A percentile compares a stretch with the other conserved stretches of the same genome.
phyloP scores from a whole-genome alignment of 352 stramenopile genomes.

The Globisporangium acanthophoron region DNA sequence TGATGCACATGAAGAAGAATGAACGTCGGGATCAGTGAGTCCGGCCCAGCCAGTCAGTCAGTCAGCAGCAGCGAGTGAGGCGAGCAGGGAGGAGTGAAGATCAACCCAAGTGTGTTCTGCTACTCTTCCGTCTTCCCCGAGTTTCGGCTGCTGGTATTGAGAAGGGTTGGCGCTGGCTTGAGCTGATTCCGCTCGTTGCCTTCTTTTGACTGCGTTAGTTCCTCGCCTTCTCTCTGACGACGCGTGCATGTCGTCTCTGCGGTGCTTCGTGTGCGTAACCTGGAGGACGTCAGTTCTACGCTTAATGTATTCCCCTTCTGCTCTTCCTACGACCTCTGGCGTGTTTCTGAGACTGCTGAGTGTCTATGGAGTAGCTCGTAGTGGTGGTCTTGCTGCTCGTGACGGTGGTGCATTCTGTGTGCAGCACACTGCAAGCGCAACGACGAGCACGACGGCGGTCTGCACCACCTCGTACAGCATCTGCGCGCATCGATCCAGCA shows the following conservation, averaged over 20 bases:
- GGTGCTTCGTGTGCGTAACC: too few relatives aligned
- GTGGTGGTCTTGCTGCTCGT: neutral
- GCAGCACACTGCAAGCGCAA: slow-evolving; percentile 14
- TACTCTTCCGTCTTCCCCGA: neutral
- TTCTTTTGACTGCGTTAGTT: neutral
- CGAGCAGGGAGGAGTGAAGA: neutral
- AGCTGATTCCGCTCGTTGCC: neutral
- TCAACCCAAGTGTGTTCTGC: slow-evolving; percentile 4
- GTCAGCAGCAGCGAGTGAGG: slow-evolving; percentile 1
- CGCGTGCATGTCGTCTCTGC: too few relatives aligned
- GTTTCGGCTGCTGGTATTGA: neutral
- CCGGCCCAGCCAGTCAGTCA: neutral
- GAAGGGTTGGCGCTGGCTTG: neutral
- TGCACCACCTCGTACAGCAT: slow-evolving; percentile 76
- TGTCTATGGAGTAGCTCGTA: neutral
- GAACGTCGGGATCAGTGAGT: slow-evolving; percentile 3
- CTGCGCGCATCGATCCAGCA: slow-evolving; percentile 16
- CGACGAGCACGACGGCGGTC: slow-evolving; percentile 27
- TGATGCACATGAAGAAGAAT: neutral
- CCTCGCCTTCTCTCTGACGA: too few relatives aligned
- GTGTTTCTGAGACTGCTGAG: neutral
- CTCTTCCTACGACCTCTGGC: too few relatives aligned
- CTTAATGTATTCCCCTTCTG: neutral
- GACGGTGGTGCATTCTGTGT: neutral
- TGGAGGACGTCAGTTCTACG: neutral